Conservation (phyloP, 371 early-diverging fungal species). For the Mortierella sp. region DNA sequence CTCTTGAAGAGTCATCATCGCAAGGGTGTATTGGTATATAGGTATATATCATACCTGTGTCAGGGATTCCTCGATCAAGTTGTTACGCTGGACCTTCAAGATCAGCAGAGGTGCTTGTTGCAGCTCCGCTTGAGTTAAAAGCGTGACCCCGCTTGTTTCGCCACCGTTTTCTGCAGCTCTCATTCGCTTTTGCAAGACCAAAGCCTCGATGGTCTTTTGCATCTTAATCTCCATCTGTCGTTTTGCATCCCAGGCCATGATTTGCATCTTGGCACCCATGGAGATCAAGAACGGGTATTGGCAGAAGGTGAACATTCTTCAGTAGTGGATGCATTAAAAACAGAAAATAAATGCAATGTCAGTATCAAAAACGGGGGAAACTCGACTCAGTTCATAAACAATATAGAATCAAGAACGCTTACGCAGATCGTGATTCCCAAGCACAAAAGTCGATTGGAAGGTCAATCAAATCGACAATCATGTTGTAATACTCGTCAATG, state of each 20-base stretch:
- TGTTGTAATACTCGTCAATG: conserved; percentile 86
- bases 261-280: conserved; percentile 87
- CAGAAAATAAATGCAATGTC: neutral
- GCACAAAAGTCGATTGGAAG: conserved; percentile 83
- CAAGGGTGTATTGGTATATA: too few species aligned
- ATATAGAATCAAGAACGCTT: conserved; percentile 15
- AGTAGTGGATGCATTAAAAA: neutral
- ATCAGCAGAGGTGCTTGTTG: conserved; percentile 83
- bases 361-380: neutral
- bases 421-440: conserved; percentile 87
- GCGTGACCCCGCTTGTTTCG: conserved; percentile 9
- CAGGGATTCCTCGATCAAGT: conserved; percentile 89
- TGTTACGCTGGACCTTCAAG: conserved; percentile 84
- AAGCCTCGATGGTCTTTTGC: conserved; percentile 54
- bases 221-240: conserved; percentile 87
- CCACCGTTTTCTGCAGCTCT: conserved; percentile 24
- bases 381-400: neutral
- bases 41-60: conserved; percentile 57
- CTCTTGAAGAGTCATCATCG: too few species aligned
- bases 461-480: conserved; percentile 84
- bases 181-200: conserved; percentile 35
- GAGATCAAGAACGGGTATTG: conserved; percentile 92
- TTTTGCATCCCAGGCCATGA: conserved; percentile 89
- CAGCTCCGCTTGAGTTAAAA: conserved; percentile 61
- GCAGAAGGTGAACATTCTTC: conserved; percentile 80